phyloP scores from a whole-genome alignment of 2,329 filamentous ascomycete species.

The Aspergillus fumigatiaffinis region DNA sequence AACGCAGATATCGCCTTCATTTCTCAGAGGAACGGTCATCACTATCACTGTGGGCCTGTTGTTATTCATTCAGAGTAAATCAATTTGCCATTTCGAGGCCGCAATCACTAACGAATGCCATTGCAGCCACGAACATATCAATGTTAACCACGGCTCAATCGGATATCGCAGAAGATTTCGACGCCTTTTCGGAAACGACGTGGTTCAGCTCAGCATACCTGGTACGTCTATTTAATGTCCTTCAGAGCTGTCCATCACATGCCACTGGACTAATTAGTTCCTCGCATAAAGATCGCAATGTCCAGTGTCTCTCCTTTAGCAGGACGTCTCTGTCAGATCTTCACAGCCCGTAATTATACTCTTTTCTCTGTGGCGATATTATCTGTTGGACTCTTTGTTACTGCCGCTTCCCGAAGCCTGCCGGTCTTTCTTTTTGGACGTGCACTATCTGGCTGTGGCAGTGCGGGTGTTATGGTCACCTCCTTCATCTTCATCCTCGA shows the following conservation, averaged over 20 bases:
- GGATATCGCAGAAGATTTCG: slow-evolving; percentile 68
- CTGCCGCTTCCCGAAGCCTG: slow-evolving; percentile 58
- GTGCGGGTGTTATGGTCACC: slow-evolving; percentile 68
- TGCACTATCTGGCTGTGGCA: slow-evolving; percentile 64
- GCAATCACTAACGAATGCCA: not conserved
- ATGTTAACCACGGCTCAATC: slow-evolving; percentile 79
- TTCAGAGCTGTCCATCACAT: not conserved
- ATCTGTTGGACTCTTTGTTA: slow-evolving; percentile 60
- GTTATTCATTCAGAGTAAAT: slow-evolving; percentile 17
- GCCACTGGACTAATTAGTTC: slow-evolving; percentile 3
- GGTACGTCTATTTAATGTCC: slow-evolving; percentile 26
- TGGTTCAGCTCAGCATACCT: slow-evolving; percentile 82
- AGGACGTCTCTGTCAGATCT: slow-evolving; percentile 70
- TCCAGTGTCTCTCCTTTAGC: slow-evolving; percentile 63
- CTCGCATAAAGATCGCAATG: slow-evolving; percentile 49
- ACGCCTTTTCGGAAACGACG: slow-evolving; percentile 67
- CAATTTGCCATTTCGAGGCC: not conserved
- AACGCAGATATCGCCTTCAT: slow-evolving; percentile 3
- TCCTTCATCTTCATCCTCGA: slow-evolving; percentile 74
- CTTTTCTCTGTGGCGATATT: slow-evolving; percentile 58
- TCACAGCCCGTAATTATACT: slow-evolving; percentile 64
- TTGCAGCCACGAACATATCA: slow-evolving; percentile 64
- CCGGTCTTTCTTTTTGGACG: slow-evolving; percentile 65
- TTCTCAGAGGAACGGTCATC: slow-evolving; percentile 10
- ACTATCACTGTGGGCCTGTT: slow-evolving; percentile 11